Base-by-base conservation (phyloP, 164 flowering plant genomes). In the Kingdonia uniflora region DNA sequence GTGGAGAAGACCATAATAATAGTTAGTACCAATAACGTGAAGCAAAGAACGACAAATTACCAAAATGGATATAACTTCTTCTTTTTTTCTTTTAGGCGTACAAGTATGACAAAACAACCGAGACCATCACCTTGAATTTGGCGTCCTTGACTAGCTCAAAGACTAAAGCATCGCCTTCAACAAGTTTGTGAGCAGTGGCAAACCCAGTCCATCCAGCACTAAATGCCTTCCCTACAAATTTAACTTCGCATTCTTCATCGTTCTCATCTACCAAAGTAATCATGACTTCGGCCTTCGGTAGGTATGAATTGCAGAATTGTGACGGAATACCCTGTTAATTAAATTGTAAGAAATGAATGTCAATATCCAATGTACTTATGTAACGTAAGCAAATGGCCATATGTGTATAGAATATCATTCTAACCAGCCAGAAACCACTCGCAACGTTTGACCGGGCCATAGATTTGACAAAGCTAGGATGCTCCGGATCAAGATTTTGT, bases 361-460 rank as follows among this genome's bases (percentile, higher is more conserved):
- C 56, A 21, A 14, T 14, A 13, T 5, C 37, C 26, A 38, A 0
- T 17, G 2, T 17, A 29, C 2, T 19, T 29, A 0, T 16, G 22
- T 33, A 25, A 19, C 2, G 11, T 29, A 3, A 8, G 8, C 16
- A 1, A 39, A 15, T 2, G 5, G 1, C 17, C 6, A 29, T 29
- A 15, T 6, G 14, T 35, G 8, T 19, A 33, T 29, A 40, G 22
- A 39, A 19, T 0, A 12, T n/a, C 10, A 35, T n/a, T 4, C 49
- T 61, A 60, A 77, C 77, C 75, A 77, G 54, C 71, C 74, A 74
- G 61, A 67, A 66, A 2, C 71, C 65, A 22, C 33, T 8, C 45
- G 47, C 29, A 19, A 76, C 74, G 66, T 79, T 70, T 19, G 80
- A 74, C 0, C 51, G 62, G 24, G 49, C 51, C 79, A 79, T 66